Evolutionary conservation across 1,284 basidiomycete genomes (phyloP).

Genomic region (Cryptococcus deneoformans): DNA sequence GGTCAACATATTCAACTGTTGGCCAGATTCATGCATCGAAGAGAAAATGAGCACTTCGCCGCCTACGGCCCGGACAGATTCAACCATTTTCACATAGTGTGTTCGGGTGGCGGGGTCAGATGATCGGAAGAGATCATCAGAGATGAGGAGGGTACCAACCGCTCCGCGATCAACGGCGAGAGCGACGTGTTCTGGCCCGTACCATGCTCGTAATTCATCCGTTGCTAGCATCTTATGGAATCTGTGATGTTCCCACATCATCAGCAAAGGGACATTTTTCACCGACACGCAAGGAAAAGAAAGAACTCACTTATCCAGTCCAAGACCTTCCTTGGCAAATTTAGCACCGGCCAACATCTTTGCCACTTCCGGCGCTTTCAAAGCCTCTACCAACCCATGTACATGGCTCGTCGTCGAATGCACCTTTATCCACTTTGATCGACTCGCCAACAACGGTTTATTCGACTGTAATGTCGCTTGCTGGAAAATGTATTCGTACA

Average conservation of each 20-base stretch:
- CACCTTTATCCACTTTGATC: constrained; percentile 84
- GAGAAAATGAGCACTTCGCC: constrained; percentile 96
- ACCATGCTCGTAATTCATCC: constrained; percentile 97
- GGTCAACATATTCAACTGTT: constrained; percentile 92
- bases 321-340: constrained; percentile 90
- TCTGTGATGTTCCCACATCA: constrained; percentile 50
- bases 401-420: constrained; percentile 93
- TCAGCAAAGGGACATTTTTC: neutral
- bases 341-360: constrained; percentile 85
- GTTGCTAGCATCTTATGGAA: constrained; percentile 95
- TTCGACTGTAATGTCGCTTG: constrained; percentile 80
- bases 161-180: constrained; percentile 91
- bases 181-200: constrained; percentile 90
- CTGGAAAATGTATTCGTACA: constrained; percentile 74
- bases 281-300: neutral
- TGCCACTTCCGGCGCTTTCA: constrained; percentile 85
- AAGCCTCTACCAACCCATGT: constrained; percentile 89
- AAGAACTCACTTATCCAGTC: constrained; percentile 71
- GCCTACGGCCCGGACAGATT: constrained; percentile 81
- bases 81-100: constrained; percentile 84
- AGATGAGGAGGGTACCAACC: constrained; percentile 90
- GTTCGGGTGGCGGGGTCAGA: constrained; percentile 72
- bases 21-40: constrained; percentile 98
- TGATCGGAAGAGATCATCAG: constrained; percentile 91
- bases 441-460: constrained; percentile 71